phyloP scores from a whole-genome alignment of 352 stramenopile species.

The Phytopythium vexans region DNA sequence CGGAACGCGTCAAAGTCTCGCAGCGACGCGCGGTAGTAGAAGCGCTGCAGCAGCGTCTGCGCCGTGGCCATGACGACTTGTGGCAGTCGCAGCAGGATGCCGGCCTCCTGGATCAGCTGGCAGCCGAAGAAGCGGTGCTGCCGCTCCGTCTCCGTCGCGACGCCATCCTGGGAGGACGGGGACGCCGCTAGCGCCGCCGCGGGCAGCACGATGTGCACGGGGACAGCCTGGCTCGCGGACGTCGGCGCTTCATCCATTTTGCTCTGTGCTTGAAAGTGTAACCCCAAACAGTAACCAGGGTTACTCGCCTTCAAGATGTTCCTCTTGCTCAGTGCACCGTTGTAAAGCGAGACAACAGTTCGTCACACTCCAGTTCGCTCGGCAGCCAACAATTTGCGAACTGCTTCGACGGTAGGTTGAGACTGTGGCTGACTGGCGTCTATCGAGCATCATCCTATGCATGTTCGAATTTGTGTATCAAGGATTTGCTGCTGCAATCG shows the following conservation, averaged over 20 bases:
- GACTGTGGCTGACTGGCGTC: too few relatives aligned
- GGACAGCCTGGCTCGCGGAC: slow-evolving; percentile 2
- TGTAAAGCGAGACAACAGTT: too few relatives aligned
- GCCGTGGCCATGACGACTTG: slow-evolving; percentile 90
- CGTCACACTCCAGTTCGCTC: too few relatives aligned
- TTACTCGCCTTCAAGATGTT: too few relatives aligned
- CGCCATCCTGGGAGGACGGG: slow-evolving; percentile 57
- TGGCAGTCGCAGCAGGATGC: slow-evolving; percentile 79
- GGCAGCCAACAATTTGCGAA: too few relatives aligned
- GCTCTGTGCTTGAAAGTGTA: too few relatives aligned
- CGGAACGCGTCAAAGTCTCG: slow-evolving; percentile 88
- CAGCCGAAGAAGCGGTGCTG: slow-evolving; percentile 37
- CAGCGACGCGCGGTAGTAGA: slow-evolving; percentile 87
- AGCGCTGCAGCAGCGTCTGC: slow-evolving; percentile 90
- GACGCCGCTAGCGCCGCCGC: slow-evolving; percentile 11
- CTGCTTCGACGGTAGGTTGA: too few relatives aligned
- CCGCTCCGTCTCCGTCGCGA: slow-evolving; percentile 33
- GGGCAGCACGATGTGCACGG: slow-evolving; percentile 10
- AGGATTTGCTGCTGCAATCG: not conserved
- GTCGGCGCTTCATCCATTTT: too few relatives aligned
- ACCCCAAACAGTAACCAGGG: too few relatives aligned
- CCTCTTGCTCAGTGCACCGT: too few relatives aligned
- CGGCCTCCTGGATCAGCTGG: slow-evolving; percentile 89
- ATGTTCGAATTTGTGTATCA: too few relatives aligned
- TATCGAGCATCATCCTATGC: not conserved